Base-by-base conservation (phyloP, 75 land plant species). In the Picea glauca region DNA sequence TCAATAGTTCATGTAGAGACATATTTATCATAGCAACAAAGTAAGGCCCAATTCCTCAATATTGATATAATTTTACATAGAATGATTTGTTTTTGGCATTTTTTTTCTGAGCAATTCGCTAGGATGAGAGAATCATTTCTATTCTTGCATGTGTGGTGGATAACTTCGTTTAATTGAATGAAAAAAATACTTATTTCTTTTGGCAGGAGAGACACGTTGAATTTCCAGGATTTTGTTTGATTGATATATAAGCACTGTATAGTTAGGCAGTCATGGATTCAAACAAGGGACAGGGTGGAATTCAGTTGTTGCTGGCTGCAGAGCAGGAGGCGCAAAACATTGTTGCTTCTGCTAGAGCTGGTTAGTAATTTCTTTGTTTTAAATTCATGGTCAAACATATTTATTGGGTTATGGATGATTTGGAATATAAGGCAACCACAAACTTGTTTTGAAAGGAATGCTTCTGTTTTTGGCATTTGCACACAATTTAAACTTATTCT, bases 261-360 rank as follows among this genome's bases (percentile, higher is more conserved):
- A 70, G 38, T n/a, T 5, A 38, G 38, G 18, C 54, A 43, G 74
- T 43, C 26, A 88, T 86, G 90, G 90, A 75, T 54, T 13, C 87
- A 26, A 89, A 40, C 58, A 90, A 85, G 79, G 80, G 88, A 32
- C 93, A 88, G 77, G 90, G 92, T 60, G 96, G 96, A 58, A 93
- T 95, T 77, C 96, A 95, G 78, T 87, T 80, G 61, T 86, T 95
- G 73, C 85, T 95, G 21, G 93, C 96, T 73, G 98, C 98, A 60
- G 98, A 95, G 82, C 98, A 95, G 78, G 98, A 95, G 64, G 98
- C 98, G 68, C 98, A 95, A 72, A 89, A 85, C 63, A 95, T 95
- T 72, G 90, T 95, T 50, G 83, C 86, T 77, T 84, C 91, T 79
- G 98, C 98, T 3, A 90, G 96, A 83, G 83, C 75, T 80, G 98